A percentile compares a stretch with the other conserved stretches of the same genome.
Conservation (phyloP, 116 monocot genomes). For the Iris pallida region DNA sequence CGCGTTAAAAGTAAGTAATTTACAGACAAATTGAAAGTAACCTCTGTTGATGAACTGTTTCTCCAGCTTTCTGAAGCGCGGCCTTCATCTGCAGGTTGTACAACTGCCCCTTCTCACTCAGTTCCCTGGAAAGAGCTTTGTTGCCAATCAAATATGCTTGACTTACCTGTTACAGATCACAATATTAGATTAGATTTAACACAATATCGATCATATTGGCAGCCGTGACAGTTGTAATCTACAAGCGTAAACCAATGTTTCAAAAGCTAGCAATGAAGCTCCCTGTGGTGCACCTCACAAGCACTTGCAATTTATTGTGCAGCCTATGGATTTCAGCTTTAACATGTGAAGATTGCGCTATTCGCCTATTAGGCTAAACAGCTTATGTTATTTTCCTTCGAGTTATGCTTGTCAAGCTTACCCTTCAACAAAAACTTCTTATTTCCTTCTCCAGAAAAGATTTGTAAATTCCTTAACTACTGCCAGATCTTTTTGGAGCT, state of each 20-base stretch:
- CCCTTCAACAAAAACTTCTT: no score
- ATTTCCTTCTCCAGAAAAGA: no score
- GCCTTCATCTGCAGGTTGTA: conserved; percentile 66
- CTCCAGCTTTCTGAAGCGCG: conserved; percentile 75
- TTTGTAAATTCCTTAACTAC: no score
- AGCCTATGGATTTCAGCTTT: background rate
- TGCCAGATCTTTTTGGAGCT: no score
- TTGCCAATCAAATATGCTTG: conserved; percentile 64
- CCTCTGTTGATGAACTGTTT: conserved; percentile 61
- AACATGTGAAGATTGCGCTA: background rate
- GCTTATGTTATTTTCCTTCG: background rate
- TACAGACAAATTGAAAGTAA: conserved; percentile 10
- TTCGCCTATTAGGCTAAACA: background rate
- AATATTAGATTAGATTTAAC: background rate
- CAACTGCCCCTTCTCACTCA: conserved; percentile 61
- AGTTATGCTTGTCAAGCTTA: no score
- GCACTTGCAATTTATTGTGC: background rate
- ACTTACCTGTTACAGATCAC: conserved; percentile 42
- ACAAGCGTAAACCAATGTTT: background rate
- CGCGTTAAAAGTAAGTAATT: no score
- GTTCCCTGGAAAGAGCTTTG: conserved; percentile 73
- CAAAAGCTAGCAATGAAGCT: background rate
- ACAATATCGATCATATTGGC: background rate
- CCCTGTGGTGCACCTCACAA: background rate
- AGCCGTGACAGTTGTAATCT: background rate